phyloP scores from a whole-genome alignment of 2,329 filamentous ascomycete genomes.

The Sphaerulina vaccinii region DNA sequence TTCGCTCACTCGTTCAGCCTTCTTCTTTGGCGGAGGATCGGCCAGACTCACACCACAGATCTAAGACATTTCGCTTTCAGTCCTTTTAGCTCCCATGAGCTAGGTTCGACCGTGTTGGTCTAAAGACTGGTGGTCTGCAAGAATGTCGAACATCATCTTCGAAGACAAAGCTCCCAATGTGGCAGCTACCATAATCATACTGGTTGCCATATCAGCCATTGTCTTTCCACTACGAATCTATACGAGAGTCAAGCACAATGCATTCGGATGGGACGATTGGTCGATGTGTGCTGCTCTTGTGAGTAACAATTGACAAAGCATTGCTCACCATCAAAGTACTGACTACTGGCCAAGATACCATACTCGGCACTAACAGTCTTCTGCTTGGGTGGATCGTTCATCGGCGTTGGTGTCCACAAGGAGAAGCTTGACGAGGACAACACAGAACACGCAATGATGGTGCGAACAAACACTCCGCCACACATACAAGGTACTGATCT shows the following conservation, averaged over 20 bases:
- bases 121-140: too few relatives aligned
- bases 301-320: constrained; percentile 1
- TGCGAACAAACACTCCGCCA: constrained; percentile 11
- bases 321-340: background rate
- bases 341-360: constrained; percentile 26
- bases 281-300: constrained; percentile 27
- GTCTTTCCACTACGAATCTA: constrained; percentile 26
- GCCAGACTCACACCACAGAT: background rate
- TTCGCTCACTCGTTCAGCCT: background rate
- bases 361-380: constrained; percentile 33
- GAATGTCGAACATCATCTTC: constrained; percentile 20
- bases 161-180: constrained; percentile 26
- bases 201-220: constrained; percentile 18
- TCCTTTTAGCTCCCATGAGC: background rate
- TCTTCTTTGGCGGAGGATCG: constrained; percentile 1
- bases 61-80: too few relatives aligned
- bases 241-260: constrained; percentile 23
- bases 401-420: constrained; percentile 37
- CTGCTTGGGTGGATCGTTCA: constrained; percentile 34
- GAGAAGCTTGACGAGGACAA: constrained; percentile 23
- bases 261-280: constrained; percentile 37
- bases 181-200: constrained; percentile 25
- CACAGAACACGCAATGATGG: constrained; percentile 27
- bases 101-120: background rate
- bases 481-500: constrained; percentile 8